Percentiles rank a stretch among this genome's conserved stretches.
Conservation (phyloP, 257 asterid species). For the Rhazya stricta region DNA sequence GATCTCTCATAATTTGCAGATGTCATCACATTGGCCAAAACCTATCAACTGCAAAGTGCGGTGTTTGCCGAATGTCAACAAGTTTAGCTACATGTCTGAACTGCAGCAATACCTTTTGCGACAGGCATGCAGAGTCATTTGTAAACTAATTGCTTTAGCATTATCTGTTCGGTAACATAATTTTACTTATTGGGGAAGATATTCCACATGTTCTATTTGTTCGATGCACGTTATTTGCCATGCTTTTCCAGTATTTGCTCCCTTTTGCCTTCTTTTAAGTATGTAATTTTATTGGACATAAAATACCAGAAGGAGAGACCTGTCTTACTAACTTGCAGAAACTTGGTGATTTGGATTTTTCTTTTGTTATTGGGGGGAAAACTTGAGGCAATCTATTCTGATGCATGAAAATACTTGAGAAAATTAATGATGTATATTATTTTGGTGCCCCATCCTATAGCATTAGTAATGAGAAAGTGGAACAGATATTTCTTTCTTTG, state of each 20-base stretch:
- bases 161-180: background rate
- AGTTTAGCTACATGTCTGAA: conserved; percentile 63
- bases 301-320: background rate
- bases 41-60: conserved; percentile 54
- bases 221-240: background rate
- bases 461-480: background rate
- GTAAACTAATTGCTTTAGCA: background rate
- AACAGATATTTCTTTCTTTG: background rate
- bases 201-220: background rate
- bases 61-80: conserved; percentile 54
- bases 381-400: background rate
- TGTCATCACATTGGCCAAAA: conserved; percentile 60
- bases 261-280: background rate
- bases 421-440: background rate
- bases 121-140: conserved; percentile 43
- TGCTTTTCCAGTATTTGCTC: background rate
- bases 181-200: background rate
- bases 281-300: background rate
- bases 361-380: background rate
- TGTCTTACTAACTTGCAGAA: background rate
- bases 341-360: background rate
- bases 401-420: background rate
- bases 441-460: background rate
- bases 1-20: conserved; percentile 36
- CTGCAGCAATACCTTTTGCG: conserved; percentile 69